phyloP scores from a whole-genome alignment of 1,139 yeast species.

The Diutina rugosa region DNA sequence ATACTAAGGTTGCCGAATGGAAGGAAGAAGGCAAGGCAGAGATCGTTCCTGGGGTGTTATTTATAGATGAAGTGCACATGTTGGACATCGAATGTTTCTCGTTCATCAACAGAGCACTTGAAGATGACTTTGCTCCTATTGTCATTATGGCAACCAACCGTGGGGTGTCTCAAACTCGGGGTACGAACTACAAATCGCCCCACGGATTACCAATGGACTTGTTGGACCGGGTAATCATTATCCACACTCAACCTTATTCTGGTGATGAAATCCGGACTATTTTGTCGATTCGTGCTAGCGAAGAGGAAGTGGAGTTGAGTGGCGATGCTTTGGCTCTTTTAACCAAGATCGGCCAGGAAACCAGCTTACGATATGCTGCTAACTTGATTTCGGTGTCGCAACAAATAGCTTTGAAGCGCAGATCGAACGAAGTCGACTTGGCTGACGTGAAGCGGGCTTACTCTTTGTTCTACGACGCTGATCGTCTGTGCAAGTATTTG shows the following conservation, averaged over 20 bases:
- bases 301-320: constrained; percentile 83
- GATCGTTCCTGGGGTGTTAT: constrained; percentile 95
- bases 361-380: constrained; percentile 85
- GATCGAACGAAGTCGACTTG: constrained; percentile 58
- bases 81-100: constrained; percentile 95
- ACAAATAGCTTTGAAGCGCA: constrained; percentile 73
- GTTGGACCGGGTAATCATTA: constrained; percentile 86
- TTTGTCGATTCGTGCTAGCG: constrained; percentile 82
- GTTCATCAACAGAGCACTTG: constrained; percentile 89
- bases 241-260: constrained; percentile 67
- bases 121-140: constrained; percentile 93
- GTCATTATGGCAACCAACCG: constrained; percentile 98
- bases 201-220: constrained; percentile 95
- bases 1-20: constrained; percentile 97
- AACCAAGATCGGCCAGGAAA: constrained; percentile 87
- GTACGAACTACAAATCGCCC: constrained; percentile 87
- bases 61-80: constrained; percentile 98
- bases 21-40: constrained; percentile 99
- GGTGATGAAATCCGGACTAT: constrained; percentile 80
- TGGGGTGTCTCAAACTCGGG: constrained; percentile 85
- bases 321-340: constrained; percentile 79
- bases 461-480: constrained; percentile 75
- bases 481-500: constrained; percentile 72
- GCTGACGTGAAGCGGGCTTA: constrained; percentile 83
- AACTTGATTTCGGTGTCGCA: constrained; percentile 84